These are phyloP conservation scores for Ustilago loliicola DNA, from an alignment of 1,284 basidiomycete genomes.

Conservation along the genomic window DNA sequence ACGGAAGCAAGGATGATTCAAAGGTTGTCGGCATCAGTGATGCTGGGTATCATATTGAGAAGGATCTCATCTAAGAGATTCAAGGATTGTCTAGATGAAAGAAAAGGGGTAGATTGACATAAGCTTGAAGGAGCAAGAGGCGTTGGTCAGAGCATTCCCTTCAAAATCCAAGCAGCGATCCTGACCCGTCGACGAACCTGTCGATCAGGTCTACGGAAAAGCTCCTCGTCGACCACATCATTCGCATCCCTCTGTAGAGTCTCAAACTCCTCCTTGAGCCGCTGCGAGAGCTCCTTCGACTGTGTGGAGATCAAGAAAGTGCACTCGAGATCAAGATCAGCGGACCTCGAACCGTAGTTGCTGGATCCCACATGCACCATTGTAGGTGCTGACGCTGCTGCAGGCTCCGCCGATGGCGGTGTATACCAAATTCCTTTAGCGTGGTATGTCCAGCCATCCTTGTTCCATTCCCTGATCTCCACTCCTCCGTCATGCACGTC, in stretches of 20 bases:
- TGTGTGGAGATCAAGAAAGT: slow-evolving; percentile 84
- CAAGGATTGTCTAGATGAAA: no score
- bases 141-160: slow-evolving; percentile 56
- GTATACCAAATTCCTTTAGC: slow-evolving; percentile 79
- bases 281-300: slow-evolving; percentile 39
- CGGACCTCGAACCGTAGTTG: slow-evolving; percentile 92
- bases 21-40: neutral
- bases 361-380: slow-evolving; percentile 91
- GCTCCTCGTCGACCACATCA: slow-evolving; percentile 72
- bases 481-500: slow-evolving; percentile 71
- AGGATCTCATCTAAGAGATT: no score
- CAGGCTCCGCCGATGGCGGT: slow-evolving; percentile 8
- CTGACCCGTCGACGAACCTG: slow-evolving; percentile 76
- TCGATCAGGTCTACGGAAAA: slow-evolving; percentile 75
- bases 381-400: slow-evolving; percentile 24
- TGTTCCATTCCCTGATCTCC: slow-evolving; percentile 86
- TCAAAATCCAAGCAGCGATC: slow-evolving; percentile 62
- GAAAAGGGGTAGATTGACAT: neutral
- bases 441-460: slow-evolving; percentile 96
- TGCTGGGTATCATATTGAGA: slow-evolving; percentile 24
- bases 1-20: neutral
- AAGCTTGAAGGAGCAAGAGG: no score
- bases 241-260: slow-evolving; percentile 71
- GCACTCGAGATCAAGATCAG: slow-evolving; percentile 91
- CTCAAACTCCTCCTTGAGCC: slow-evolving; percentile 73